Evolutionary conservation across 768 basidiomycete species (phyloP).

Genomic region (Hygrophorus russula): DNA sequence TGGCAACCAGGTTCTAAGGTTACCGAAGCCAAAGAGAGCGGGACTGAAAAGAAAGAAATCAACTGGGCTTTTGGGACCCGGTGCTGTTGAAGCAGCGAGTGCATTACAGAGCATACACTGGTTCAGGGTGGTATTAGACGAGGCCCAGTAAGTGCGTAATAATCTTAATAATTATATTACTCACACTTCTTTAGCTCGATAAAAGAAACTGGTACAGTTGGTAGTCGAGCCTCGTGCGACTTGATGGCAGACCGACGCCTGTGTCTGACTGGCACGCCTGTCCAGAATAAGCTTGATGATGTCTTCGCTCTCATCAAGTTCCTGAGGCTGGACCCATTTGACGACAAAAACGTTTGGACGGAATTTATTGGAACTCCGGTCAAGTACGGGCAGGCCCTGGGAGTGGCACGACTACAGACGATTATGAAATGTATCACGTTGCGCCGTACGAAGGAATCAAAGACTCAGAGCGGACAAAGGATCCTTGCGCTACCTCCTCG

Average conservation of each 20-base stretch:
- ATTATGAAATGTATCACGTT: conserved; percentile 97
- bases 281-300: conserved; percentile 98
- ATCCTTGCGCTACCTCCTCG: conserved; percentile 87
- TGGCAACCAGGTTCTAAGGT: conserved; percentile 48
- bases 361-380: conserved; percentile 88
- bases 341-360: conserved; percentile 89
- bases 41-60: conserved; percentile 58
- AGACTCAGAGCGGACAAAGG: conserved; percentile 63
- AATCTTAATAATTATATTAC: not conserved
- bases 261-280: conserved; percentile 95
- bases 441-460: conserved; percentile 91
- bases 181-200: conserved; percentile 55
- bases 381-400: conserved; percentile 83
- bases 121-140: conserved; percentile 91
- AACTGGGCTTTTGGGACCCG: conserved; percentile 19
- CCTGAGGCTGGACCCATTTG: conserved; percentile 80
- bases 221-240: conserved; percentile 91
- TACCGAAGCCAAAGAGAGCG: conserved; percentile 57
- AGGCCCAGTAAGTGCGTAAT: conserved; percentile 72
- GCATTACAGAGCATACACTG: conserved; percentile 91
- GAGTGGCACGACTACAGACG: conserved; percentile 86
- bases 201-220: conserved; percentile 92
- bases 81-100: conserved; percentile 43
- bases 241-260: conserved; percentile 87
- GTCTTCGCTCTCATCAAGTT: conserved; percentile 97